phyloP scores from a whole-genome alignment of 371 early-diverging fungal species.

The Mucor plumbeus region DNA sequence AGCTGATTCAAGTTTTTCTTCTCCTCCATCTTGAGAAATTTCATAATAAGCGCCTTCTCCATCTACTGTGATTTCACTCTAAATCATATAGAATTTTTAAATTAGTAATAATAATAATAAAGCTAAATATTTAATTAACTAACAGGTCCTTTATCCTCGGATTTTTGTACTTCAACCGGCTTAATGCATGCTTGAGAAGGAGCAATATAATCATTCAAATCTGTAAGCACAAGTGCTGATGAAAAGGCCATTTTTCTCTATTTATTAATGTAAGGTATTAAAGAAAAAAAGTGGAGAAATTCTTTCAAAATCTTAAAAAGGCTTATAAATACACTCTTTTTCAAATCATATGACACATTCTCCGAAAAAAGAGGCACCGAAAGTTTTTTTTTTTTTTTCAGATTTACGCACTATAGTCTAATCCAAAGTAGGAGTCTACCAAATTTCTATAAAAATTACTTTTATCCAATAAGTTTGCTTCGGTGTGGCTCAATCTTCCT shows the following conservation, averaged over 20 bases:
- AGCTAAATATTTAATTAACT: conserved; percentile 9
- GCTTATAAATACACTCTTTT: not conserved
- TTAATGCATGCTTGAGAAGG: conserved; percentile 96
- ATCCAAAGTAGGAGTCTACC: no score
- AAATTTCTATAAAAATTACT: no score
- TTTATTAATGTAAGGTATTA: conserved; percentile 16
- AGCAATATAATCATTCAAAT: conserved; percentile 94
- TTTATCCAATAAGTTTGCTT: no score
- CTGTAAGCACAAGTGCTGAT: conserved; percentile 80
- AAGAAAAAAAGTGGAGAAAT: conserved; percentile 1
- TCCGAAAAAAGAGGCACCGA: no score
- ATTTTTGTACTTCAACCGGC: conserved; percentile 83
- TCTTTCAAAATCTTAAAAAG: not conserved
- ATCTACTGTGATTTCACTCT: conserved; percentile 74
- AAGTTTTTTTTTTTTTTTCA: no score
- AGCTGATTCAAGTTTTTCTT: conserved; percentile 83
- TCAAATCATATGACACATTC: no score
- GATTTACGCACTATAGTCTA: no score
- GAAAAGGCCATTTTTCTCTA: conserved; percentile 65
- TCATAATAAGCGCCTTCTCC: conserved; percentile 76
- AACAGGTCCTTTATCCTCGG: conserved; percentile 51
- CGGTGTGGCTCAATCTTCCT: no score
- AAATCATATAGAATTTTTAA: conserved; percentile 1
- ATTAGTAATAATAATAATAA: not conserved
- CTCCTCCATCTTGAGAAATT: conserved; percentile 82